Evolutionary conservation across 768 basidiomycete species (phyloP).

Genomic region (Saitozyma podzolica): DNA sequence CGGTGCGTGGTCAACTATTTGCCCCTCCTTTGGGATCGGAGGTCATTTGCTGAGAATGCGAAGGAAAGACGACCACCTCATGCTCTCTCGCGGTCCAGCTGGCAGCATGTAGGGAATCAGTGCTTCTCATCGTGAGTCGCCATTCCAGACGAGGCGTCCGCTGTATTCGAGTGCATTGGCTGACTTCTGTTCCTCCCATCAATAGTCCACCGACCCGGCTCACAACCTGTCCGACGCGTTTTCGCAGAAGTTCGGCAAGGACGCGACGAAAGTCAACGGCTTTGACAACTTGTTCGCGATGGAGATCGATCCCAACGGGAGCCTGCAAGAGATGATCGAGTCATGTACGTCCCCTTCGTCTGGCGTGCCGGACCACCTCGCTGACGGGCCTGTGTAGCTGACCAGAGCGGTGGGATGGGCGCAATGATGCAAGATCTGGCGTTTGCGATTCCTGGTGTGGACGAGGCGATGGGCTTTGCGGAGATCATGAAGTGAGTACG

Average conservation of each 20-base stretch:
- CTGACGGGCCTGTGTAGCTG: slow-evolving; percentile 25
- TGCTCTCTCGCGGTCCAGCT: slow-evolving; percentile 97
- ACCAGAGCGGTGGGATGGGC: slow-evolving; percentile 74
- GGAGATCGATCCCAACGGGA: slow-evolving; percentile 98
- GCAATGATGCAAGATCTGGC: slow-evolving; percentile 99
- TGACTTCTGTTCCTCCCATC: slow-evolving; percentile 5
- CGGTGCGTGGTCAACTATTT: slow-evolving; percentile 57
- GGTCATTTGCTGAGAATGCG: neutral
- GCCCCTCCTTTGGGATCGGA: neutral
- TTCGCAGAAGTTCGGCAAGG: slow-evolving; percentile 98
- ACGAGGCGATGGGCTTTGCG: slow-evolving; percentile 99
- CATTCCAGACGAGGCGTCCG: neutral
- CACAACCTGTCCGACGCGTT: slow-evolving; percentile 98
- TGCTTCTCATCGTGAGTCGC: slow-evolving; percentile 84
- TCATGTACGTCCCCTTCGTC: slow-evolving; percentile 63
- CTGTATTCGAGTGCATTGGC: neutral
- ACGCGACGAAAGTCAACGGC: slow-evolving; percentile 96
- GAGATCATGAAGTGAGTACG: slow-evolving; percentile 94
- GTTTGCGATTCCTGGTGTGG: slow-evolving; percentile 97
- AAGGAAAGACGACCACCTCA: slow-evolving; percentile 97
- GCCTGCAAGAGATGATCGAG: slow-evolving; percentile 99
- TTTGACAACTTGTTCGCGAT: slow-evolving; percentile 96
- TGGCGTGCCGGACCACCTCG: neutral
- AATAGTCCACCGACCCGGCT: slow-evolving; percentile 96
- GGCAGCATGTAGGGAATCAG: slow-evolving; percentile 85